Evolutionary conservation across 768 basidiomycete genomes (phyloP), one percentile per base, ranked within the genome.

Genomic region (Psilocybe azurescens): DNA sequence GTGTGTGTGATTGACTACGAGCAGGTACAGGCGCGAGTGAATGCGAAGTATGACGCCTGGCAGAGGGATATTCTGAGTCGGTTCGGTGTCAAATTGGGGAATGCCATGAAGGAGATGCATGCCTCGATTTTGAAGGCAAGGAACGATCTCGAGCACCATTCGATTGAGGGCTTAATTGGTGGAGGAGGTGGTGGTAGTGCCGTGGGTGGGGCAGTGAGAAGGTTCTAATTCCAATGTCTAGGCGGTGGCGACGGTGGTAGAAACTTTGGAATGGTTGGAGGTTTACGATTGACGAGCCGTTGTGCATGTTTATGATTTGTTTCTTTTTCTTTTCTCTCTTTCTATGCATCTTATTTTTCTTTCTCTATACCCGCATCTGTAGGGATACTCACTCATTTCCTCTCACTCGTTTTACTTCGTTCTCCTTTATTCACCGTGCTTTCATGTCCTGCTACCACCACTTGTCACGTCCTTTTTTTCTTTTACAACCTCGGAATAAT

Each of bases 11-110:
- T 99, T 69, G 94, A 98, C 76, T 99, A 98, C 75, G 97, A 99
- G 74, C 96, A 97, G 75, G 97, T 98, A 29, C 97, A 99, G 77
- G 86, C 93, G 49, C 86, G 96, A 67, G 97, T 99, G 70, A 98
- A 98, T 75, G 94, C 96, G 62, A 99, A 98, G 79, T 99, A 99
- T 74, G 97, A 99, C 73, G 81, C 94, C 18, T 99, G 97, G 97
- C 97, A 99, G 80, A 83, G 91, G 63, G 97, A 99, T 68, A 94
- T 99, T 62, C 80, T 98, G 66, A 89, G 88, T 64, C 83, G 95
- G 51, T 99, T 98, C 71, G 97, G 97, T 3, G 85, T 86, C 62
- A 98, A 97, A 80, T 83, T 99, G 59, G 94, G 95, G 3, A 90
- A 90, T 62, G 90, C 90, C 57, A 98, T 99, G 95, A 96, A 96